A percentile compares a stretch with the other conserved stretches of the same genome.
These are phyloP conservation scores for Xylaria grammica DNA, from an alignment of 495 filamentous ascomycete species.

Conservation along the genomic window DNA sequence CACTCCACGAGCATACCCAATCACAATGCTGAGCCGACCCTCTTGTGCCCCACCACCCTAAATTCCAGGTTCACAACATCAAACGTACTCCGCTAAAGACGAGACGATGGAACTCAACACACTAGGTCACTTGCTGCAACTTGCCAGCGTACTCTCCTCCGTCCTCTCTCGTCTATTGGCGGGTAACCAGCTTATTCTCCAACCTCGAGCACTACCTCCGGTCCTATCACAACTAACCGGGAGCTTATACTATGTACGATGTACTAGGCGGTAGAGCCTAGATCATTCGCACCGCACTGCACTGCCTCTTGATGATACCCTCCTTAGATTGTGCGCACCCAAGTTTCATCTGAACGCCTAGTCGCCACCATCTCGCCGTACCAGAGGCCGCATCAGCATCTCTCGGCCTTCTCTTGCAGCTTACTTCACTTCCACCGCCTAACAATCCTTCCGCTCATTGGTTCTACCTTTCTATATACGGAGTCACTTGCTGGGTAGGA, in stretches of 20 bases:
- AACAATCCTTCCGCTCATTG: slow-evolving; percentile 14
- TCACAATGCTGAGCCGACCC: neutral
- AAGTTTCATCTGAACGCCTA: slow-evolving; percentile 34
- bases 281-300: too few relatives aligned
- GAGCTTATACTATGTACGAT: too few relatives aligned
- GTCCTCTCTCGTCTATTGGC: neutral
- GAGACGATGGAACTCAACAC: slow-evolving; percentile 13
- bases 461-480: slow-evolving; percentile 14
- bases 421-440: slow-evolving; percentile 19
- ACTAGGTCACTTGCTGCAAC: neutral
- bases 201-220: slow-evolving; percentile 1
- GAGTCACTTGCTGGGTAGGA: slow-evolving; percentile 15
- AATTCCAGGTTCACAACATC: slow-evolving; percentile 27
- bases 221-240: slow-evolving; percentile 13
- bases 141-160: neutral
- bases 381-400: slow-evolving; percentile 30
- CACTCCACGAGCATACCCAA: slow-evolving; percentile 6
- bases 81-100: slow-evolving; percentile 20
- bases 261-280: too few relatives aligned
- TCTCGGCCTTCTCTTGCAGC: slow-evolving; percentile 20
- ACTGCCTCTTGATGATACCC: slow-evolving; percentile 31
- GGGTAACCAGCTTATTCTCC: neutral
- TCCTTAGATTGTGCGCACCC: slow-evolving; percentile 29
- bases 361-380: slow-evolving; percentile 26
- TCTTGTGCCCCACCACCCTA: slow-evolving; percentile 15